These are phyloP conservation scores for Neurospora hispaniola DNA, from an alignment of 495 filamentous ascomycete species.

Conservation along the genomic window DNA sequence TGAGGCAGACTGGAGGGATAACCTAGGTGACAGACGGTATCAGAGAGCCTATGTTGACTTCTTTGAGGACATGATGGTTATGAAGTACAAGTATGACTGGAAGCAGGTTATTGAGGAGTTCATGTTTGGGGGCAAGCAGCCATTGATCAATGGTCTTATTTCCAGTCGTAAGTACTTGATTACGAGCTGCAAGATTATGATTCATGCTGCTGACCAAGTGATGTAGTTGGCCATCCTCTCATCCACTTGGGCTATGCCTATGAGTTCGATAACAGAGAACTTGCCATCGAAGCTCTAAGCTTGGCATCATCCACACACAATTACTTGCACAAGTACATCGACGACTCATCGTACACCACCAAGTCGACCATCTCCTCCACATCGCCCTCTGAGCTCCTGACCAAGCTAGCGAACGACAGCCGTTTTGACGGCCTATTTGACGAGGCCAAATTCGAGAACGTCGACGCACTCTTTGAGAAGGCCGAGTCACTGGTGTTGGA, in stretches of 20 bases:
- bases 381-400: constrained; percentile 55
- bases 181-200: background rate
- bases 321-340: constrained; percentile 66
- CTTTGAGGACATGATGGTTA: constrained; percentile 77
- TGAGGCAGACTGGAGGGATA: constrained; percentile 75
- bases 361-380: constrained; percentile 38
- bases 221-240: constrained; percentile 69
- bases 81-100: constrained; percentile 71
- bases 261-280: constrained; percentile 65
- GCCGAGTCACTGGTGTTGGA: constrained; percentile 52
- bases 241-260: constrained; percentile 87
- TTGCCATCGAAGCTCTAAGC: constrained; percentile 75
- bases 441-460: constrained; percentile 49
- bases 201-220: constrained; percentile 2
- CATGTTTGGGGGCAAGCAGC: constrained; percentile 62
- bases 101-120: constrained; percentile 64
- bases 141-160: constrained; percentile 68
- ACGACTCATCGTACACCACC: constrained; percentile 56
- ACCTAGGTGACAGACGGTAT: constrained; percentile 64
- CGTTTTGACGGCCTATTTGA: constrained; percentile 52
- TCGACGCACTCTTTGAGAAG: constrained; percentile 54
- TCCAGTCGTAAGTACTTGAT: constrained; percentile 52
- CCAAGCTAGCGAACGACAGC: constrained; percentile 43
- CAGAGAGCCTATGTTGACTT: constrained; percentile 86
- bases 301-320: constrained; percentile 62